Percentiles rank a stretch among this genome's conserved stretches.
These are phyloP conservation scores for Pulveroboletus sp. DNA, from an alignment of 768 basidiomycete genomes.

Conservation along the genomic window DNA sequence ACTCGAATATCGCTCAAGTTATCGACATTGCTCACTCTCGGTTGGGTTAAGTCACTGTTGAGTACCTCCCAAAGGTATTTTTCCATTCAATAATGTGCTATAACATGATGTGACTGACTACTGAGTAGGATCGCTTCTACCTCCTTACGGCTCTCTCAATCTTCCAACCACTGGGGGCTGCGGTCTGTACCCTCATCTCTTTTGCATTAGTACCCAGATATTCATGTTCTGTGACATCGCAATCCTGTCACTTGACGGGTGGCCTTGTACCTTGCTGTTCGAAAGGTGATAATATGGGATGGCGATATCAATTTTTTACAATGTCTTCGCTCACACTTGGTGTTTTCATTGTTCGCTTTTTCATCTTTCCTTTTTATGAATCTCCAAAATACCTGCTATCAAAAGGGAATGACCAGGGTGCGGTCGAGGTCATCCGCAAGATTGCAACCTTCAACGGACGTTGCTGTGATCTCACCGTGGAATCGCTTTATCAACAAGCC, in stretches of 20 bases:
- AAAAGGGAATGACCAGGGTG: slow-evolving; percentile 16
- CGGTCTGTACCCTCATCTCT: too few species aligned
- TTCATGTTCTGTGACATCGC: slow-evolving; percentile 6
- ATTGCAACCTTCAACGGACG: slow-evolving; percentile 1
- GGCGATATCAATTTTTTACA: slow-evolving; percentile 16
- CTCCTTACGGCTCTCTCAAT: slow-evolving; percentile 13
- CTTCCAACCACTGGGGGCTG: too few species aligned
- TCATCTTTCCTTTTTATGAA: slow-evolving; percentile 16
- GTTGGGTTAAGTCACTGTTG: slow-evolving; percentile 9
- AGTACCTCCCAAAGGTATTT: slow-evolving; percentile 16
- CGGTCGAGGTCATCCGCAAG: not conserved
- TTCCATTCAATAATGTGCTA: too few species aligned
- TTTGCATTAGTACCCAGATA: too few species aligned
- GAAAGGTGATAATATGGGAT: slow-evolving; percentile 16
- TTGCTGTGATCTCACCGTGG: slow-evolving; percentile 1
- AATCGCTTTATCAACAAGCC: slow-evolving; percentile 1
- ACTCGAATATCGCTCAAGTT: too few species aligned
- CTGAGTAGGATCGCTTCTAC: slow-evolving; percentile 11
- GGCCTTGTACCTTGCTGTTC: slow-evolving; percentile 16
- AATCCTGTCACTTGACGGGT: slow-evolving; percentile 12
- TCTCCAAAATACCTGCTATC: slow-evolving; percentile 13
- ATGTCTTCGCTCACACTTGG: slow-evolving; percentile 7
- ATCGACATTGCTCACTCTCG: too few species aligned
- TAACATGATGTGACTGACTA: not conserved
- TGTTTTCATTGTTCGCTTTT: slow-evolving; percentile 16